Evolutionary conservation across 2,329 filamentous ascomycete species (phyloP).

Genomic region (Knufia petricola): DNA sequence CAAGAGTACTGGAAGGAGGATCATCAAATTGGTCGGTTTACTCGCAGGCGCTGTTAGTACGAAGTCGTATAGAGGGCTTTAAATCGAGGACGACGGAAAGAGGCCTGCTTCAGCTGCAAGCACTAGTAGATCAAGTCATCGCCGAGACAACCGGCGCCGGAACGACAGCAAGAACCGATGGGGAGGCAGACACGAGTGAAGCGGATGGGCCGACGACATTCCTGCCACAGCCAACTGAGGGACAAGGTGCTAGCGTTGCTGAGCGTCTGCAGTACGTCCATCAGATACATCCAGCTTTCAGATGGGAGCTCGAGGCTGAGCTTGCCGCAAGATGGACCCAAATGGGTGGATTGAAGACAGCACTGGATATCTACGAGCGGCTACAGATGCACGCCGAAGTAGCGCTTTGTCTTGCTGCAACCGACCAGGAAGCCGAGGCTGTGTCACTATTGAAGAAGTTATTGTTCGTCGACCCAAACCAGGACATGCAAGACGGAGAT

Average conservation of each 20-base stretch:
- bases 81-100: constrained; percentile 79
- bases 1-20: constrained; percentile 75
- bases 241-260: constrained; percentile 67
- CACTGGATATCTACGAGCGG: constrained; percentile 90
- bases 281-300: constrained; percentile 68
- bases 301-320: constrained; percentile 92
- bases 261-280: constrained; percentile 77
- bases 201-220: constrained; percentile 59
- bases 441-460: constrained; percentile 65
- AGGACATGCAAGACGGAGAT: constrained; percentile 46
- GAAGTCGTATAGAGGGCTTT: constrained; percentile 83
- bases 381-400: constrained; percentile 91
- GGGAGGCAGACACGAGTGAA: constrained; percentile 23
- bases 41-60: constrained; percentile 80
- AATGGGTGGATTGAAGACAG: constrained; percentile 77
- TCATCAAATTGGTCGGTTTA: constrained; percentile 97
- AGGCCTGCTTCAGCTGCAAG: constrained; percentile 84
- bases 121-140: constrained; percentile 88
- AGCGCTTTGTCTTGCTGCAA: constrained; percentile 74
- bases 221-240: constrained; percentile 62
- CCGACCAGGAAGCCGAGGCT: constrained; percentile 74
- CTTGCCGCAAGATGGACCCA: constrained; percentile 86
- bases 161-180: constrained; percentile 25
- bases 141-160: constrained; percentile 58
- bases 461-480: constrained; percentile 56